These are phyloP conservation scores for Camellia lanceoleosa DNA, from an alignment of 148 eudicot species.

Conservation along the genomic window DNA sequence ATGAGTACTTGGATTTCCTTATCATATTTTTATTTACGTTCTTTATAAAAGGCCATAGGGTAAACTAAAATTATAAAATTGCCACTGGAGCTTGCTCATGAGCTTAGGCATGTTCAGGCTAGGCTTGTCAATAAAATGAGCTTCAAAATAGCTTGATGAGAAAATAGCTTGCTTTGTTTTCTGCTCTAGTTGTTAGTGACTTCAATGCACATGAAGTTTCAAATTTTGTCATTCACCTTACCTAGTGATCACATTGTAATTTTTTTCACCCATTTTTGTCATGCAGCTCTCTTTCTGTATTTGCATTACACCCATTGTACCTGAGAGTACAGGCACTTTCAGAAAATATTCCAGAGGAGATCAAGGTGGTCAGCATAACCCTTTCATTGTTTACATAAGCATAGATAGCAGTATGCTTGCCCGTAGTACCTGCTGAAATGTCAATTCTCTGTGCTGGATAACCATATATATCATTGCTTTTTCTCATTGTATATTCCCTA, in stretches of 20 bases:
- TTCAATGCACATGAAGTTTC: not conserved
- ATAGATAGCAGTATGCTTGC: conserved; percentile 7
- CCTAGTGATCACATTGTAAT: not conserved
- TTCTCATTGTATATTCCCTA: not conserved
- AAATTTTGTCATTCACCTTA: not conserved
- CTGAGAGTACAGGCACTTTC: conserved; percentile 84
- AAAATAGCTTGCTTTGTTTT: not conserved
- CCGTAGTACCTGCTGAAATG: not conserved
- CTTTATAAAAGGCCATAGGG: not conserved
- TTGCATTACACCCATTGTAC: conserved; percentile 94
- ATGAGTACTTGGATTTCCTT: not conserved
- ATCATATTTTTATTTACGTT: not conserved
- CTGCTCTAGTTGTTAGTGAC: conserved; percentile 14
- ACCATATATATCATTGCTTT: not conserved
- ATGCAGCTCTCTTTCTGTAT: conserved; percentile 95
- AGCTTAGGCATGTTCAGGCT: not conserved
- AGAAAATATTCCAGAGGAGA: conserved; percentile 64
- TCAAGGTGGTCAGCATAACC: conserved; percentile 45
- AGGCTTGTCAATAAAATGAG: not conserved
- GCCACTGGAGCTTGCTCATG: not conserved
- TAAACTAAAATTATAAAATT: not conserved
- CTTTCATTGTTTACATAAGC: not conserved
- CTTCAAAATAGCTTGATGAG: not conserved
- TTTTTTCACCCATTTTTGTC: conserved; percentile 10
- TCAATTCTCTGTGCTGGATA: not conserved